Conservation (phyloP, 2,329 filamentous ascomycete species). For the Hypocreales sp. region DNA sequence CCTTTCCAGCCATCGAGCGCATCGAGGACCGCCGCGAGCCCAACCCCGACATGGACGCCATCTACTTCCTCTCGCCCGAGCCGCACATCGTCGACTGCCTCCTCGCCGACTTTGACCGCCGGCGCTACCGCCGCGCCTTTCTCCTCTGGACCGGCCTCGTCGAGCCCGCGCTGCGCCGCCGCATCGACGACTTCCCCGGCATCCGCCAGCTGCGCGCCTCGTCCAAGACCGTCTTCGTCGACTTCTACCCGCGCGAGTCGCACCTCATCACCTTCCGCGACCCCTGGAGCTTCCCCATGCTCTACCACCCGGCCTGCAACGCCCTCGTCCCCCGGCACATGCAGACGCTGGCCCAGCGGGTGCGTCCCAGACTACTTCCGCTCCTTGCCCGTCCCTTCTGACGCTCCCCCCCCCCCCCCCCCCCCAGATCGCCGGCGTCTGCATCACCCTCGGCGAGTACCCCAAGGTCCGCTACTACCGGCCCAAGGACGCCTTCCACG, state of each 20-base stretch:
- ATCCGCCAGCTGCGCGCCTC: constrained; percentile 62
- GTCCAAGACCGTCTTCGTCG: constrained; percentile 70
- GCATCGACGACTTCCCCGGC: constrained; percentile 55
- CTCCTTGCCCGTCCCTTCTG: background rate
- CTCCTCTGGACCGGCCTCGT: constrained; percentile 76
- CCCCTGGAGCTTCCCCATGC: constrained; percentile 84
- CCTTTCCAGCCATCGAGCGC: constrained; percentile 68
- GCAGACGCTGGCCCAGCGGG: constrained; percentile 76
- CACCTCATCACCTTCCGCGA: constrained; percentile 85
- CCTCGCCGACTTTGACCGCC: constrained; percentile 77
- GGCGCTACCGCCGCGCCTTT: constrained; percentile 64
- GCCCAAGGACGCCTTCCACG: constrained; percentile 59
- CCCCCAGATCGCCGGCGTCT: constrained; percentile 41
- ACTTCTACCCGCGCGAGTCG: constrained; percentile 83
- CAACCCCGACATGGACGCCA: constrained; percentile 84
- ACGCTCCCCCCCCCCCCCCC: background rate
- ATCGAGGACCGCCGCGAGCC: constrained; percentile 74
- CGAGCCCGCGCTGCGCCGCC: constrained; percentile 52
- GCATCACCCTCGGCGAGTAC: constrained; percentile 84
- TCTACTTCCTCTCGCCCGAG: constrained; percentile 80
- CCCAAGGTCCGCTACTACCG: constrained; percentile 85
- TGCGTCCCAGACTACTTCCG: too few species aligned
- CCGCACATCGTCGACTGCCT: constrained; percentile 86
- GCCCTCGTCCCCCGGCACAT: constrained; percentile 69
- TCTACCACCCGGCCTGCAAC: constrained; percentile 87